Percentiles rank a stretch among this genome's conserved stretches.
Conservation (phyloP, 768 basidiomycete genomes). For the Pleurotus tuber-regium region DNA sequence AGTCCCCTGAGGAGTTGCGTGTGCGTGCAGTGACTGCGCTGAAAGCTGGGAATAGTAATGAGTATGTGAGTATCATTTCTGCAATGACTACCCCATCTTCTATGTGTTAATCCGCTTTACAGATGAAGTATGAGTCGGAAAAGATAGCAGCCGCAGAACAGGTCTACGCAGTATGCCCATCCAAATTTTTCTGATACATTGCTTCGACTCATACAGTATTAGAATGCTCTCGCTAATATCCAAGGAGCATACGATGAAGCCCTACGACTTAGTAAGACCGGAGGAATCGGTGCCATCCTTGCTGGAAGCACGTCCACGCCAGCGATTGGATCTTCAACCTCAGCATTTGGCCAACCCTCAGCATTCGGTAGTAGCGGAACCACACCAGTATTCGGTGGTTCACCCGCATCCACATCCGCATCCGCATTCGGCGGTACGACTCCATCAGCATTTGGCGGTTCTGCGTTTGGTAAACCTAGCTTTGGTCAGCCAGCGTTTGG, state of each 20-base stretch:
- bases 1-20: constrained; percentile 78
- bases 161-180: constrained; percentile 33
- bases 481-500: constrained; percentile 32
- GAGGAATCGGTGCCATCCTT: constrained; percentile 14
- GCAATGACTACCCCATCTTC: neutral
- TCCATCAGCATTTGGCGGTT: constrained; percentile 24
- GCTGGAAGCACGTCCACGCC: constrained; percentile 16
- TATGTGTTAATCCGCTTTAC: neutral
- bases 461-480: constrained; percentile 37
- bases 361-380: constrained; percentile 21
- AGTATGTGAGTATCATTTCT: constrained; percentile 58
- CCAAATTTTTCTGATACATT: neutral
- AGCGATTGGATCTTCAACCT: constrained; percentile 17
- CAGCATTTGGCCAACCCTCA: constrained; percentile 28
- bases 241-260: constrained; percentile 53
- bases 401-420: constrained; percentile 21
- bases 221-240: constrained; percentile 51
- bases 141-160: constrained; percentile 54
- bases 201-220: neutral
- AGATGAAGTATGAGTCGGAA: constrained; percentile 59
- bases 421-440: constrained; percentile 27
- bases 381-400: constrained; percentile 14
- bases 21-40: constrained; percentile 58
- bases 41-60: constrained; percentile 49
- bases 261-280: constrained; percentile 33